A percentile compares a stretch with the other conserved stretches of the same genome.
These are phyloP conservation scores for Stachybotrys elegans DNA, from an alignment of 2,329 filamentous ascomycete species.

Conservation along the genomic window DNA sequence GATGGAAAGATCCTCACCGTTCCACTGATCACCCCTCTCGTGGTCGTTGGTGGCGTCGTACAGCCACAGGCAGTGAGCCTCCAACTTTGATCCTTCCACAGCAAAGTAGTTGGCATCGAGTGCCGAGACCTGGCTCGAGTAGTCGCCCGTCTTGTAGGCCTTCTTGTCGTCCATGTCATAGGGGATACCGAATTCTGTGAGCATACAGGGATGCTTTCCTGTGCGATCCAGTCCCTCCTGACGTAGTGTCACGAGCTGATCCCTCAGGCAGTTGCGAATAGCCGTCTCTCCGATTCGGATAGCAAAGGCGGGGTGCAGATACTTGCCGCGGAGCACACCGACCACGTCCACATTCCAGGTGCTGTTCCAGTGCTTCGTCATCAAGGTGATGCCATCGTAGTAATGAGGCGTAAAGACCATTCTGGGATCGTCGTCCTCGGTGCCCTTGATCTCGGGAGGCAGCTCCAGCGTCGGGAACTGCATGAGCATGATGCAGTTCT, in stretches of 20 bases:
- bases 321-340: slow-evolving; percentile 82
- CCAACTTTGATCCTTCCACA: slow-evolving; percentile 75
- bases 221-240: slow-evolving; percentile 85
- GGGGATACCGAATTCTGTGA: slow-evolving; percentile 95
- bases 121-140: slow-evolving; percentile 83
- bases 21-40: slow-evolving; percentile 89
- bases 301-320: slow-evolving; percentile 82
- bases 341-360: slow-evolving; percentile 97
- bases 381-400: slow-evolving; percentile 92
- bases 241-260: slow-evolving; percentile 77
- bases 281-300: slow-evolving; percentile 90
- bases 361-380: slow-evolving; percentile 99
- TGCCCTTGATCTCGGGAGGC: slow-evolving; percentile 82
- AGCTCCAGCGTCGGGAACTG: slow-evolving; percentile 91
- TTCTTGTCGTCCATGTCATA: slow-evolving; percentile 98
- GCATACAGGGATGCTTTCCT: slow-evolving; percentile 81
- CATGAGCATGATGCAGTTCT: slow-evolving; percentile 80
- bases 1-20: slow-evolving; percentile 93
- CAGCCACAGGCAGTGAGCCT: slow-evolving; percentile 86
- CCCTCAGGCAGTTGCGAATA: slow-evolving; percentile 86
- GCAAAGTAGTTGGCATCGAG: slow-evolving; percentile 96
- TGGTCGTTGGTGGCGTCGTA: slow-evolving; percentile 84
- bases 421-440: slow-evolving; percentile 78
- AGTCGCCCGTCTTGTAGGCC: slow-evolving; percentile 93
- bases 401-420: slow-evolving; percentile 94